Base-by-base conservation (phyloP, 768 basidiomycete species). In the Boletus reticulatus region DNA sequence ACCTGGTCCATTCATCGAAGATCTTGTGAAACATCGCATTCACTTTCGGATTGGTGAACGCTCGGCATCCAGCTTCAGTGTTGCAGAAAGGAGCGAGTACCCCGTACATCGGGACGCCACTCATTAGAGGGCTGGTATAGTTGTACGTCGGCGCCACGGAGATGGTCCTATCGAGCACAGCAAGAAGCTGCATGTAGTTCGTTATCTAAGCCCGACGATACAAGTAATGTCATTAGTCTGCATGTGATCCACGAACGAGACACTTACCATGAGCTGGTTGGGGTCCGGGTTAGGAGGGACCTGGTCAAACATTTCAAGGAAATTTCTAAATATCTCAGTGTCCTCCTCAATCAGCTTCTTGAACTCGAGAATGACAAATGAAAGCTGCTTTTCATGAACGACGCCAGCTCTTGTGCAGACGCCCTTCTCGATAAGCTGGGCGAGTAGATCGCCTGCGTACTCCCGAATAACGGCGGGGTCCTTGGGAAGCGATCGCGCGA, bases 1-100 rank as follows among this genome's bases (percentile, higher is more conserved):
- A 84, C 11, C 52, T 59, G 11, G 72, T 70, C 82, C 84, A 87
- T 22, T 69, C 71, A 43, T 79, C 68, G 57, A 85, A 75, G 50
- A 85, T 65, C 37, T 74, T 75, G 58, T 79, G 78, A 59, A 84
- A 65, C 47, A 71, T 62, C 0, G 43, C 61, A 53, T 86, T 85
- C 50, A 85, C 75, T 47, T 68, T 67, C 4, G 72, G 68, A 29
- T 69, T 68, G 14, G 52, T 62, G 43, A 72, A 62, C 44, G 61
- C 65, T 29, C 60, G 49, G 64, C 54, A 57, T 20, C 63, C 63
- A 29, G 61, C 61, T 42, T 43, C 47, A 7, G 63, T 64, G 53
- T 65, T 61, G 48, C 55, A 61, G 53, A 65, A 65, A 22, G 57
- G 59, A 9, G 55, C 59, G 12, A 65, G 44, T n/a, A 63, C 37